These are phyloP conservation scores for Auricularia sp. DNA, from an alignment of 768 basidiomycete species.

Conservation along the genomic window DNA sequence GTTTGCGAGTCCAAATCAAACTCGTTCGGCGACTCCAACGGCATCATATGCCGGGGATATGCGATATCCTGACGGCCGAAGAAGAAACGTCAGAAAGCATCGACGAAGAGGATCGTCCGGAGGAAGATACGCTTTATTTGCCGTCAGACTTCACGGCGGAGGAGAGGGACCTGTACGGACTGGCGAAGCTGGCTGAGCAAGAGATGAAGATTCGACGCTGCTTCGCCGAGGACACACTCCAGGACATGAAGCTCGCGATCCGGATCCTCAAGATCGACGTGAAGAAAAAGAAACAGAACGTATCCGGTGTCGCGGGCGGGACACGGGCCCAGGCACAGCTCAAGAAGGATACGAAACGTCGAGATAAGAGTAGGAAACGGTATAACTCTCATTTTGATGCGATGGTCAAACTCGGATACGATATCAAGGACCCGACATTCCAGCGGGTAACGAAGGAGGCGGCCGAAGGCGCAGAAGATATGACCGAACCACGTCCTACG, in stretches of 20 bases:
- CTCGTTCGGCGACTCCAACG: background rate
- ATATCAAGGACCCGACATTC: background rate
- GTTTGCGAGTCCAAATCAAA: background rate
- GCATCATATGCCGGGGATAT: background rate
- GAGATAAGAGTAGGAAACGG: background rate
- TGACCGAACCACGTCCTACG: background rate
- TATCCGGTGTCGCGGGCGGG: too few relatives aligned
- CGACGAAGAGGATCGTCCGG: background rate
- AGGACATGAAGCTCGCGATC: background rate
- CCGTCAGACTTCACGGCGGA: background rate
- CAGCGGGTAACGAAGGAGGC: background rate
- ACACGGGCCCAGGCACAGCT: background rate
- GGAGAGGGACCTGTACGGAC: background rate
- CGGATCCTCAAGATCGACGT: background rate
- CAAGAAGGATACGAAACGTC: background rate
- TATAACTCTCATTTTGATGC: background rate
- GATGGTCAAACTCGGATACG: background rate
- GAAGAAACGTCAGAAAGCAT: background rate
- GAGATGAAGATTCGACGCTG: background rate
- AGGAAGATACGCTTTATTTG: background rate
- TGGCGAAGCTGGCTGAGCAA: background rate
- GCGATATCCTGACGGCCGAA: background rate
- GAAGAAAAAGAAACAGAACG: background rate
- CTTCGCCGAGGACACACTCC: background rate
- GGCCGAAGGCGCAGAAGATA: background rate